Evolutionary conservation across 1,139 yeast species (phyloP), one percentile per base, ranked within the genome.

Genomic region (Candida sojae): DNA sequence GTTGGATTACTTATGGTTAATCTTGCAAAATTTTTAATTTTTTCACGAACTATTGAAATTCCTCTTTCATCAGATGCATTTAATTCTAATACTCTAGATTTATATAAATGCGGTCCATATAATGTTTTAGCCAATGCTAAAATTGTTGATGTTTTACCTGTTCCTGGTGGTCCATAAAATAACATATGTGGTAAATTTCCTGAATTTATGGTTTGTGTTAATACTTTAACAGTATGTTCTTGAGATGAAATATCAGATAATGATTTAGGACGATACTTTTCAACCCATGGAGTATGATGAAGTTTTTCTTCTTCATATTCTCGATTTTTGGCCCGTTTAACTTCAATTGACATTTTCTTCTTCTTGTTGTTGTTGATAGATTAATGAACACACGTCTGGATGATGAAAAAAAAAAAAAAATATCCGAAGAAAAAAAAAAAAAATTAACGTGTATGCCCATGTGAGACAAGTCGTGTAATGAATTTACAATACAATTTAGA

Each of bases 121-220:
- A 92, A 70, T 60, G 90, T 92, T 58, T 84, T 86, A 1, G 97
- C 92, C 55, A 92, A 72, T 1, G 97, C 97, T 46, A 92, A 70
- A 43, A 92, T 86, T 0, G 98, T 92, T 0, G 97, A 90, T 0
- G 98, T 92, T 61, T 92, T 92, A 52, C 98, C 98, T 0, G 98
- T 92, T 31, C 98, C 98, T 45, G 98, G 97, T 6, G 98, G 97
- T 0, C 98, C 98, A 63, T 92, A 92, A 68, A 92, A 92, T 44
- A 93, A 71, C 96, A 92, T 89, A 65, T 93, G 98, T 2, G 99
- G 98, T 48, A 91, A 70, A 63, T 93, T 92, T 41, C 93, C 87
- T 2, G 95, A 82, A 48, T 82, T 77, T 30, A 95, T 66, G 0
- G 96, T 87, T 60, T 85, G 83, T 63, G 87, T 86, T 55, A 93